A percentile compares a stretch with the other conserved stretches of the same genome.
phyloP scores from a whole-genome alignment of 306 rosid genomes.

The Spatholobus suberectus region DNA sequence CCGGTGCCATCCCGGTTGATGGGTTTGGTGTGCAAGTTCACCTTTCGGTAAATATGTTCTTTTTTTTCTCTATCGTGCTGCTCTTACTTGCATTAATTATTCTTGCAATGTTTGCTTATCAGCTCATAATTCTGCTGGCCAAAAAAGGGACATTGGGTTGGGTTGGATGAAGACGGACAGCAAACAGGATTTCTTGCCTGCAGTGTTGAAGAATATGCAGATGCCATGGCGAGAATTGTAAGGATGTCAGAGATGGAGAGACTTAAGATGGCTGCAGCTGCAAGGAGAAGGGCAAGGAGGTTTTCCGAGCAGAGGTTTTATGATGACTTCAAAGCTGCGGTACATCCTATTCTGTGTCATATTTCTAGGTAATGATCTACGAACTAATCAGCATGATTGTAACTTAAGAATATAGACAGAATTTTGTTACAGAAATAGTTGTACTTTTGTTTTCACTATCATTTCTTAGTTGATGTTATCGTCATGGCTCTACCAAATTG shows the following conservation, averaged over 20 bases:
- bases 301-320: slow-evolving; percentile 87
- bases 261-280: slow-evolving; percentile 81
- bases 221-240: slow-evolving; percentile 66
- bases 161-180: slow-evolving; percentile 75
- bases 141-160: slow-evolving; percentile 96
- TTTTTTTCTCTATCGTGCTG: not conserved
- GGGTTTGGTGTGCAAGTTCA: slow-evolving; percentile 30
- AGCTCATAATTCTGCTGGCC: slow-evolving; percentile 99
- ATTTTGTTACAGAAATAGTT: not conserved
- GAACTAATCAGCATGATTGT: not conserved
- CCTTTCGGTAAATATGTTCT: not conserved
- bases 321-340: slow-evolving; percentile 78
- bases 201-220: slow-evolving; percentile 78
- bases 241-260: slow-evolving; percentile 71
- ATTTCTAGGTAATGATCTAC: slow-evolving; percentile 45
- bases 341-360: slow-evolving; percentile 57
- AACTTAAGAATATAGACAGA: not conserved
- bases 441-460: not conserved
- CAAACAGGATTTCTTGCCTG: slow-evolving; percentile 90
- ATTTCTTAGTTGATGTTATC: not conserved
- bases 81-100: slow-evolving; percentile 4
- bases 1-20: slow-evolving; percentile 97
- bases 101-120: slow-evolving; percentile 41
- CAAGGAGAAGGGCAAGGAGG: slow-evolving; percentile 80
- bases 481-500: not conserved